These are phyloP conservation scores for Hymenoscyphus scutula DNA, from an alignment of 2,329 filamentous ascomycete genomes.

Conservation along the genomic window DNA sequence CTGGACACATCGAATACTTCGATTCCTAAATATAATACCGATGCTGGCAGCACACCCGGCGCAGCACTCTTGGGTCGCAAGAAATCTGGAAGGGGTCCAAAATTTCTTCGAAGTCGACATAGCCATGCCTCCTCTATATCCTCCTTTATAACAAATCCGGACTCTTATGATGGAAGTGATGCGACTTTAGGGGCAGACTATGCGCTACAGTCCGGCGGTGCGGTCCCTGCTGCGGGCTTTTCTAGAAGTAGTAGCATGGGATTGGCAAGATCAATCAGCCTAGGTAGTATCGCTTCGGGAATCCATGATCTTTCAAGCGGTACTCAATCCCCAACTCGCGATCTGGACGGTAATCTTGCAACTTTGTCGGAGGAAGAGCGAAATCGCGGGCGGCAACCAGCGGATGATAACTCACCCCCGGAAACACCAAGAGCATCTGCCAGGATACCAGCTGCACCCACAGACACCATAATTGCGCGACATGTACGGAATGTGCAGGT, in stretches of 20 bases:
- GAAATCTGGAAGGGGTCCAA: slow-evolving; percentile 49
- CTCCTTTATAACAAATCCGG: slow-evolving; percentile 54
- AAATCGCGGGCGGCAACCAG: slow-evolving; percentile 45
- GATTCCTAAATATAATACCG: slow-evolving; percentile 36
- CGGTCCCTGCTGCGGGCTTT: slow-evolving; percentile 55
- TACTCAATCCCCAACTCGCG: slow-evolving; percentile 32
- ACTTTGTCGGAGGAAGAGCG: slow-evolving; percentile 59
- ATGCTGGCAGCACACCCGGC: slow-evolving; percentile 49
- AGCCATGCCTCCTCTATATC: slow-evolving; percentile 62
- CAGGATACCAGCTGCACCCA: slow-evolving; percentile 60
- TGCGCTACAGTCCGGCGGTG: slow-evolving; percentile 78
- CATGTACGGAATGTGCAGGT: slow-evolving; percentile 89
- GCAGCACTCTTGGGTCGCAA: slow-evolving; percentile 40
- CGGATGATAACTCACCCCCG: slow-evolving; percentile 49
- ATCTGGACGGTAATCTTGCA: slow-evolving; percentile 49
- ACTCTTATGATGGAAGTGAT: slow-evolving; percentile 63
- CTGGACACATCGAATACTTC: slow-evolving; percentile 24
- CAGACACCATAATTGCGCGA: slow-evolving; percentile 83
- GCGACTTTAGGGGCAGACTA: slow-evolving; percentile 71
- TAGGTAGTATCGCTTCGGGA: slow-evolving; percentile 86
- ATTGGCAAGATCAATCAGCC: slow-evolving; percentile 74
- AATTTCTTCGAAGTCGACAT: slow-evolving; percentile 53
- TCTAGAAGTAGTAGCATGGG: slow-evolving; percentile 51
- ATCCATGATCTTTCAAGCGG: slow-evolving; percentile 49
- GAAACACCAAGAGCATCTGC: slow-evolving; percentile 67